Evolutionary conservation across 305 asterid species (phyloP).

Genomic region (Ajuga reptans): DNA sequence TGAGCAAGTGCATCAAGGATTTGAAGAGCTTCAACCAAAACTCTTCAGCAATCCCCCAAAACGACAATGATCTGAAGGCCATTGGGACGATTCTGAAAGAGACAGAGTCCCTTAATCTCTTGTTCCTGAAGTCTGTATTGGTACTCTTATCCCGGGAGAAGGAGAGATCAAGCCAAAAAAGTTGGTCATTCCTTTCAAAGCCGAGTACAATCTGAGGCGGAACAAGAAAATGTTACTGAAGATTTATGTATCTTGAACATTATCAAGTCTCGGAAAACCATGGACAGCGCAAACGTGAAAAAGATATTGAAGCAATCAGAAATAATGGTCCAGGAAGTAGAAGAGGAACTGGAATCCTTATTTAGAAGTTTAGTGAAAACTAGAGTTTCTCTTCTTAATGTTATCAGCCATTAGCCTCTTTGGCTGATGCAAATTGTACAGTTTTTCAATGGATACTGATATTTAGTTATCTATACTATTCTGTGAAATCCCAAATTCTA

Average conservation of each 20-base stretch:
- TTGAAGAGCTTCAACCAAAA: not conserved
- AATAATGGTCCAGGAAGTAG: constrained; percentile 20
- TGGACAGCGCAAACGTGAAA: not conserved
- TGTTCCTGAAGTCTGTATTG: constrained; percentile 8
- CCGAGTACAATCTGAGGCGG: constrained; percentile 2
- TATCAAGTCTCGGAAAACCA: constrained; percentile 6
- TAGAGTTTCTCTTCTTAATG: constrained; percentile 28
- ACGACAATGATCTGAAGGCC: not conserved
- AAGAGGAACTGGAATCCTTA: constrained; percentile 24
- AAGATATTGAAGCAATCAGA: not conserved
- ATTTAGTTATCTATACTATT: not conserved
- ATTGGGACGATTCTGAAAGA: constrained; percentile 18
- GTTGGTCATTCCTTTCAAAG: constrained; percentile 36
- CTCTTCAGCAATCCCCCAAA: not conserved
- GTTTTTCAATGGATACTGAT: not conserved
- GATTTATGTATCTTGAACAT: constrained; percentile 11
- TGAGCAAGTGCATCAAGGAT: not conserved
- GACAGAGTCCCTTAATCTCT: constrained; percentile 21
- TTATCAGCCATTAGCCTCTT: constrained; percentile 14
- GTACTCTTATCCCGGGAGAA: constrained; percentile 20
- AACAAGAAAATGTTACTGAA: constrained; percentile 5
- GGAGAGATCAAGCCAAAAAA: constrained; percentile 17
- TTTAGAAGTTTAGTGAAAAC: constrained; percentile 22
- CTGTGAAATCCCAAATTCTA: not conserved
- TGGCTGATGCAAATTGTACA: not conserved